Evolutionary conservation across 768 basidiomycete genomes (phyloP), one percentile per base, ranked within the genome.

Genomic region (Candolleomyces eurysporus): DNA sequence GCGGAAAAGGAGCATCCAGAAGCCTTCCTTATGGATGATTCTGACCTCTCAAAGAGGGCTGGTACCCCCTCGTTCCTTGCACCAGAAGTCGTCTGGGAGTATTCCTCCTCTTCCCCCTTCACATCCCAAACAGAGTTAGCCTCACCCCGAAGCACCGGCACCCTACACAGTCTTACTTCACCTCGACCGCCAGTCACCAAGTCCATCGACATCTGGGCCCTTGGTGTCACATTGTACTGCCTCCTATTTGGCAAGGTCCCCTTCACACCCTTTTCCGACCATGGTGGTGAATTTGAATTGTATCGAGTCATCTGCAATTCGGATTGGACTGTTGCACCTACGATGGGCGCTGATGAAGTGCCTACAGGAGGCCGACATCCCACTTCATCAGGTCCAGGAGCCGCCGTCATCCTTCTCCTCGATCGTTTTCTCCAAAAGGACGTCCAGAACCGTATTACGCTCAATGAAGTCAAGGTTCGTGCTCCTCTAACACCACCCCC

Each of bases 41-140:
- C 88, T 14, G 94, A 92, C 61, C 78, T 98, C 10, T 89, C 91
- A 32, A 92, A 93, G 73, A 89, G 93, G 13, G 96, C 96, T 0
- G 97, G 97, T 14, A 96, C 93, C 1, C 97, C 97, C 3, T 89
- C 94, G 8, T 99, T 98, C 79, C 87, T 97, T 46, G 96, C 97
- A 3, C 97, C 97, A 21, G 97, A 99, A 75, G 87, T 98, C 62
- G 87, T 97, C 48, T 88, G 83, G 68, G 91, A 93, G 64, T 61
- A 65, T 42, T 68, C 68, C 2, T 60, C 65, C 36, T 57, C 67
- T 21, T 64, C 69, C 36, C 72, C 70, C 71, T 63, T 73, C 78
- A 61, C 58, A 66, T 69, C 53, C 67, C 59, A 56, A 63, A 55
- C 71, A 63, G 57, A 77, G 68, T 61, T 67, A 31, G 49, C 63